Evolutionary conservation across 139 green algal species (phyloP).

Genomic region (Dunaliella primolecta): DNA sequence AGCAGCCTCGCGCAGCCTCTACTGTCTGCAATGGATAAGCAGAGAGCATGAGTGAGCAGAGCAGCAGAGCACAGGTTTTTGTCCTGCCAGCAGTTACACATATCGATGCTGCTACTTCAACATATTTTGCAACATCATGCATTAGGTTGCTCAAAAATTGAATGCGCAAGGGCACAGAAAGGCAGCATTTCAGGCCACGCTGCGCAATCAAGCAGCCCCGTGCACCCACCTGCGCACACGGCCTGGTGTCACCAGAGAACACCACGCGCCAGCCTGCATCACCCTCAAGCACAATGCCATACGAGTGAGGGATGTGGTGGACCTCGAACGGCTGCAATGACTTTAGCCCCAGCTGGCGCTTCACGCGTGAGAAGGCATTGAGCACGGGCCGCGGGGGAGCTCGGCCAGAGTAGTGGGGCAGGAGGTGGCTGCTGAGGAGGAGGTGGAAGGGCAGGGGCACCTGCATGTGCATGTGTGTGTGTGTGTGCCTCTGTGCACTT

Average conservation of each 20-base stretch:
- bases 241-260: conserved; percentile 90
- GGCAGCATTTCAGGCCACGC: too few species aligned
- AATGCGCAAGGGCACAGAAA: too few species aligned
- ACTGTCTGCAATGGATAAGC: conserved; percentile 46
- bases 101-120: too few species aligned
- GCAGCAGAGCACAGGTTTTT: background rate
- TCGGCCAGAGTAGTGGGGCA: background rate
- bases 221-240: conserved; percentile 48
- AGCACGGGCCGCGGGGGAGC: background rate
- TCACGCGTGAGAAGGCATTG: background rate
- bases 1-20: conserved; percentile 71
- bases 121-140: background rate
- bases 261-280: conserved; percentile 70
- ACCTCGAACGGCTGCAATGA: conserved; percentile 52
- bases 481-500: too few species aligned
- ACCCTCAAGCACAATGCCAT: conserved; percentile 67
- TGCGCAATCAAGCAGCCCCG: too few species aligned
- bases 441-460: conserved; percentile 58
- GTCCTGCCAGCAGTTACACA: background rate
- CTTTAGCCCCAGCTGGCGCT: conserved; percentile 50
- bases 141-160: background rate
- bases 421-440: conserved; percentile 51
- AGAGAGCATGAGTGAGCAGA: background rate
- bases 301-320: conserved; percentile 54
- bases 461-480: conserved; percentile 7